Evolutionary conservation across 2,329 filamentous ascomycete species (phyloP), one percentile per base, ranked within the genome.

Genomic region (Tolypocladium tundrense): DNA sequence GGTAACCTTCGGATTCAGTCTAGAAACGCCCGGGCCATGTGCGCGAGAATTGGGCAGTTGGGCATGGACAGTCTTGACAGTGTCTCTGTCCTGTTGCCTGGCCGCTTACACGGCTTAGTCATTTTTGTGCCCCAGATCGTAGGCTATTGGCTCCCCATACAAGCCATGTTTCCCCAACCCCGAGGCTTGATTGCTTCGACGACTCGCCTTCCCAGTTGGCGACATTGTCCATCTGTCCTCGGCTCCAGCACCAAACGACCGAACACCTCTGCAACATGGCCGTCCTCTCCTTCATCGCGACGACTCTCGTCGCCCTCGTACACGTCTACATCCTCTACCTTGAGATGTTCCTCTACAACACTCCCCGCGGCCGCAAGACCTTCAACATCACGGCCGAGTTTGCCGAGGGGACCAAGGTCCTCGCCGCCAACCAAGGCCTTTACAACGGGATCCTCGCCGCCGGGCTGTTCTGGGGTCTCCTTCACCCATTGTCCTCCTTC

Each of bases 361-460:
- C 69, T 0, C 75, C 77, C 2, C 71, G 70, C 35, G 78, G 77
- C 42, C 72, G 69, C 60, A 75, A 73, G 62, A 65, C 76, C 1
- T 81, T 81, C 67, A 66, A 66, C 37, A 68, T 79, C 41, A 73
- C 69, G 0, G 64, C 73, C n/a, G 73, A 78, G 6, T 78, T 77
- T 58, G 78, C 78, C 7, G 65, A 73, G 43, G 63, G 77, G 66
- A 78, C 76, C 4, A 73, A 72, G 60, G 63, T 68, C 4, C 68
- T 81, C 41, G 78, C 76, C 53, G 75, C 75, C 56, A 81, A 80
- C 65, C 78, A 80, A 64, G 78, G 78, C 24, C 69, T 81, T 7
- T 81, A 81, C 69, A 81, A 81, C 63, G 78, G 78, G 48, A 79
- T 81, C 57, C 69, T 81, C n/a, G 74, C 77, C 3, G 77, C 77